Percentiles rank a stretch among this genome's conserved stretches.
These are phyloP conservation scores for Ambrosia hybrid DNA, from an alignment of 140 eudicot genomes.

Conservation along the genomic window DNA sequence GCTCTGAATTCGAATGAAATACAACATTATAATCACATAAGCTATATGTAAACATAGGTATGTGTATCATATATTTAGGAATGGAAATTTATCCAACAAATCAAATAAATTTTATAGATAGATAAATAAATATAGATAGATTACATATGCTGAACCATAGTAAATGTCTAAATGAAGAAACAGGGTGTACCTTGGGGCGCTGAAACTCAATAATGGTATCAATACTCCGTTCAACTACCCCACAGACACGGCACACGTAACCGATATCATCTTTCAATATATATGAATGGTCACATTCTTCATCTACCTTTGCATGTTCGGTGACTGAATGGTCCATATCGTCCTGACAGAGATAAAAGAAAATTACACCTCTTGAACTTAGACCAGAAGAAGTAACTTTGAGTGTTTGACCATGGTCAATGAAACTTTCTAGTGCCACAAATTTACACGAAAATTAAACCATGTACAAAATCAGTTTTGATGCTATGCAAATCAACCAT, in stretches of 20 bases:
- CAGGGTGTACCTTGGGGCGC: conserved; percentile 60
- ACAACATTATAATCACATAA: conserved; percentile 2
- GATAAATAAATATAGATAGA: too few species aligned
- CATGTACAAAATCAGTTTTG: background rate
- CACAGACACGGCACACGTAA: conserved; percentile 92
- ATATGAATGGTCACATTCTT: conserved; percentile 86
- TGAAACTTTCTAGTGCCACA: conserved; percentile 11
- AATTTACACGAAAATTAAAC: conserved; percentile 13
- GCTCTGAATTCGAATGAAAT: conserved; percentile 35
- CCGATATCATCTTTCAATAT: conserved; percentile 89
- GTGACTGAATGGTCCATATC: conserved; percentile 34
- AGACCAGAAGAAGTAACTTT: conserved; percentile 20
- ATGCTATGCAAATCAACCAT: too few species aligned
- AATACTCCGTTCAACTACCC: conserved; percentile 67
- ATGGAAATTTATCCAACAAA: too few species aligned
- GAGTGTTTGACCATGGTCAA: conserved; percentile 8
- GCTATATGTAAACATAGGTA: background rate
- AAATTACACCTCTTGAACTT: background rate
- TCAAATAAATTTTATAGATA: background rate
- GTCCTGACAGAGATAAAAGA: conserved; percentile 47
- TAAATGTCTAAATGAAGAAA: conserved; percentile 12
- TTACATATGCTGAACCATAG: too few species aligned
- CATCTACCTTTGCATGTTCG: conserved; percentile 40
- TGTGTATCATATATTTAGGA: too few species aligned
- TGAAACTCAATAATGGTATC: conserved; percentile 87